phyloP scores from a whole-genome alignment of 306 rosid genomes.

The Cucumis hystrix region DNA sequence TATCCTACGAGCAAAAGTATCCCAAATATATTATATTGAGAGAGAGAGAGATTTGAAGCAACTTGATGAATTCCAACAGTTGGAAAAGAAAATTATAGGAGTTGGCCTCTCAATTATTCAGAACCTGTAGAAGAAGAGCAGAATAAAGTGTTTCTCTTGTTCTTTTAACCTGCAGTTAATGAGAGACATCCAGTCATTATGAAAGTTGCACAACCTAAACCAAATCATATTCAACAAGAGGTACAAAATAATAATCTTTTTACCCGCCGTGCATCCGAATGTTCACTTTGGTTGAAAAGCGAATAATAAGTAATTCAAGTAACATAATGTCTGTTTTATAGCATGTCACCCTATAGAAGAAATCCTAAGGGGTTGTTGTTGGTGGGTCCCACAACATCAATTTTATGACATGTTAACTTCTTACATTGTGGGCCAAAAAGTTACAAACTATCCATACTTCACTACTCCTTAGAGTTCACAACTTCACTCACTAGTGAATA shows the following conservation, averaged over 20 bases:
- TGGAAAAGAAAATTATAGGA: not conserved
- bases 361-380: not conserved
- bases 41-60: conserved; percentile 5
- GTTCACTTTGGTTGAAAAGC: not conserved
- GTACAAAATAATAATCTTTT: not conserved
- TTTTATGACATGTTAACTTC: too few relatives aligned
- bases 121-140: conserved; percentile 86
- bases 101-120: not conserved
- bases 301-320: not conserved
- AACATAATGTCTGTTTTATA: not conserved
- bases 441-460: too few relatives aligned
- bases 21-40: conserved; percentile 28
- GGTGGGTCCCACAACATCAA: too few relatives aligned
- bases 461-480: too few relatives aligned
- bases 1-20: conserved; percentile 65
- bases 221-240: conserved; percentile 1
- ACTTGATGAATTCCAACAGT: not conserved
- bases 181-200: conserved; percentile 11
- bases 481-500: not conserved
- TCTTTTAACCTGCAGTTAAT: conserved; percentile 67
- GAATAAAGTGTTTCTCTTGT: conserved; percentile 92
- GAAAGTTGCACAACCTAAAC: not conserved
- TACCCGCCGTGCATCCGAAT: not conserved
- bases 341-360: not conserved
- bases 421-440: too few relatives aligned